Evolutionary conservation across 2,329 filamentous ascomycete genomes (phyloP), one percentile per base, ranked within the genome.

Genomic region (Paecilomyces sp.): DNA sequence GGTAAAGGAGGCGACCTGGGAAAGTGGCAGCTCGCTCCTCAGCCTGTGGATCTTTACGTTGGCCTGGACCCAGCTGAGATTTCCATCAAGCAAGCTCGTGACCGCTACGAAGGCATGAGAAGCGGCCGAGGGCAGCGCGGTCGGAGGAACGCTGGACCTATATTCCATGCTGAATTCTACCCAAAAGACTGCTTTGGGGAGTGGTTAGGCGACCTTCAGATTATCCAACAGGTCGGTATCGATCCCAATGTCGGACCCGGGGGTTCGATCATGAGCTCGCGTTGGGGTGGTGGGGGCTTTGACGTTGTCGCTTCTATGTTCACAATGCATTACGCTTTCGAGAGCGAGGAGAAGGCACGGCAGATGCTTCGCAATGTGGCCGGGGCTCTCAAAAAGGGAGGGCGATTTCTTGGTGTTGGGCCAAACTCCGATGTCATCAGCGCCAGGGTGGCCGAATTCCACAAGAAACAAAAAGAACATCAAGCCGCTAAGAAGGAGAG

Each of bases 261-360:
- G 30, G 74, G 76, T 1, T 75, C 74, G 25, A 75, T 82, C 34
- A 79, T 83, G 66, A 78, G 79, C 77, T 89, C 86, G 74, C 87
- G 85, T 47, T 87, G 84, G 76, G 83, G 84, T 62, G 85, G 85
- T 57, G 88, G 88, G 58, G 92, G 93, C 3, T 99, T 97, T 68
- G 94, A 99, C 72, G 90, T 97, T 51, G 93, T 99, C 63, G 92
- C 89, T 71, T 96, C 96, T 85, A 99, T 99, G 94, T 99, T 99
- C 75, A 95, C 92, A 69, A 94, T 99, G 87, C 94, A 99, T 77
- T 99, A 99, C 74, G 92, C 94, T 5, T 99, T 97, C 67, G 94
- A 97, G 79, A 91, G 82, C 57, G 93, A 99, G 74, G 85, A 86
- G 55, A 95, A 96, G 74, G 91, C 93, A 1, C 86, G 91, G 53